Conservation (phyloP, 176 grass and related monocot genomes). For the Aegilops bicornis region DNA sequence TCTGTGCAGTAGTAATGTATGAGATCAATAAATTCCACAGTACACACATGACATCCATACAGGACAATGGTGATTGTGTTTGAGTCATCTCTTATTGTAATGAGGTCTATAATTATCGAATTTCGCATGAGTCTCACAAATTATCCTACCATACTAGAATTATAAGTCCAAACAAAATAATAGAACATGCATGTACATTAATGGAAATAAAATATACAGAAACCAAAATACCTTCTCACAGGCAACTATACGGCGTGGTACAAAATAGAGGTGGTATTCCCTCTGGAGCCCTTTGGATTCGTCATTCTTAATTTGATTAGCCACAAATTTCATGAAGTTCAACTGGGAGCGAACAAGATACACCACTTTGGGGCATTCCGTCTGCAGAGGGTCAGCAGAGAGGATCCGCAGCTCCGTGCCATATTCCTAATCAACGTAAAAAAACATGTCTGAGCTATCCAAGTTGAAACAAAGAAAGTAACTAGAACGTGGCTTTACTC, state of each 20-base stretch:
- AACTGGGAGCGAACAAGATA: slow-evolving; percentile 75
- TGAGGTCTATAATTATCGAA: not conserved
- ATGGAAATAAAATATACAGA: not conserved
- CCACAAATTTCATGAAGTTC: slow-evolving; percentile 72
- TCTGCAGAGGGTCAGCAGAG: slow-evolving; percentile 69
- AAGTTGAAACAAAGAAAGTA: not conserved
- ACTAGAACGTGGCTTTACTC: not conserved
- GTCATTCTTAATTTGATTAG: slow-evolving; percentile 66
- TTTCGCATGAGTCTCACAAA: not conserved
- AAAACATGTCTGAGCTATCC: slow-evolving; percentile 19
- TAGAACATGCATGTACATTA: not conserved
- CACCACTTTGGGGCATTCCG: slow-evolving; percentile 70
- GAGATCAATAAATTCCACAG: not conserved
- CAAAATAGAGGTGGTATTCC: slow-evolving; percentile 87
- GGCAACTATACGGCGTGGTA: slow-evolving; percentile 73
- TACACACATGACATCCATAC: not conserved
- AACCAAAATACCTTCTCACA: slow-evolving; percentile 75
- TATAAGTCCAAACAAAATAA: not conserved
- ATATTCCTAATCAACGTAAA: slow-evolving; percentile 57
- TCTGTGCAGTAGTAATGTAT: not conserved
- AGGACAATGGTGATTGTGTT: not conserved
- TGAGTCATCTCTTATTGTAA: not conserved
- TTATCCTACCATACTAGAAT: slow-evolving; percentile 3
- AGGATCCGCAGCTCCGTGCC: slow-evolving; percentile 70
- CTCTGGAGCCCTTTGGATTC: slow-evolving; percentile 79